Percentiles rank a stretch among this genome's conserved stretches.
Evolutionary conservation across 78 protist genomes (phyloP).

Genomic region (Dictyostelium capitatum): DNA sequence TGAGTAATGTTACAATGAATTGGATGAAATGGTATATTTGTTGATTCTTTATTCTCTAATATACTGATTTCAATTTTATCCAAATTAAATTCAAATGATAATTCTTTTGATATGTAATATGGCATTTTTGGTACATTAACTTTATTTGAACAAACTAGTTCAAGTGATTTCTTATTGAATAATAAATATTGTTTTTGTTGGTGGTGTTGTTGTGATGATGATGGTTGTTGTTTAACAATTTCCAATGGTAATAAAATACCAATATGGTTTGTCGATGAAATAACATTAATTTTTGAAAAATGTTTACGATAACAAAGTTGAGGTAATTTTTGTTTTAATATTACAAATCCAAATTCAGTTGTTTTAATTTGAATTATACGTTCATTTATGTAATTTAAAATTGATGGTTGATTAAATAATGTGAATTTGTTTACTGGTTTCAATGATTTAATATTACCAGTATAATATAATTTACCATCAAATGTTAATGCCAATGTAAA

Average conservation of each 20-base stretch:
- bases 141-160: background rate
- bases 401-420: background rate
- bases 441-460: slow-evolving; percentile 50
- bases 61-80: background rate
- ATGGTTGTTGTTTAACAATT: background rate
- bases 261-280: background rate
- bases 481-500: slow-evolving; percentile 21
- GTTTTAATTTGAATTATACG: slow-evolving; percentile 3
- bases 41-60: slow-evolving; percentile 24
- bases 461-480: slow-evolving; percentile 15
- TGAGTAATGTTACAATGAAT: background rate
- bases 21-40: slow-evolving; percentile 18
- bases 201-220: background rate
- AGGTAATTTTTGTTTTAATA: slow-evolving; percentile 18
- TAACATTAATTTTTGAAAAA: slow-evolving; percentile 6
- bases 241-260: slow-evolving; percentile 32
- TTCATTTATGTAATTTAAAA: background rate
- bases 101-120: background rate
- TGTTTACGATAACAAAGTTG: background rate
- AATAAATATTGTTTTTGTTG: background rate
- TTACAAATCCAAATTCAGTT: slow-evolving; percentile 42
- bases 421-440: slow-evolving; percentile 1
- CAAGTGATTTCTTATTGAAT: background rate
- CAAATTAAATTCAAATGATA: background rate
- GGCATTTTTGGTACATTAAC: background rate